Percentiles rank a stretch among this genome's conserved stretches.
phyloP scores from a whole-genome alignment of 1,284 basidiomycete species.

The Pterulicium gracile region DNA sequence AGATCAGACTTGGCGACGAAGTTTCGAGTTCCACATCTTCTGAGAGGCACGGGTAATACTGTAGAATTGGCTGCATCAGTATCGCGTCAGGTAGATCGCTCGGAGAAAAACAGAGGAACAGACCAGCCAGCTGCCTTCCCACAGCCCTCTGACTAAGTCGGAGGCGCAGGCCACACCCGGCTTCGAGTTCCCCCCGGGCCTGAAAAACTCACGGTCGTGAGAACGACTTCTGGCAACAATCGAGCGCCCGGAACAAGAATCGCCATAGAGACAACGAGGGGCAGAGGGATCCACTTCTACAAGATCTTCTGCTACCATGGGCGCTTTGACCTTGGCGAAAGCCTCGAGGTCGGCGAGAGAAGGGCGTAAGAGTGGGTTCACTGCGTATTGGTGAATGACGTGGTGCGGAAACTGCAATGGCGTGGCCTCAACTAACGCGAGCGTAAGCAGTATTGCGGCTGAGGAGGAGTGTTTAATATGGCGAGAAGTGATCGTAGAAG shows the following conservation, averaged over 20 bases:
- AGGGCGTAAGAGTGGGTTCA: slow-evolving; percentile 32
- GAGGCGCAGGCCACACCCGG: slow-evolving; percentile 22
- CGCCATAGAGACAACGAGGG: slow-evolving; percentile 9
- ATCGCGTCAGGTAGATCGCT: slow-evolving; percentile 2
- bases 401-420: slow-evolving; percentile 32
- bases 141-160: slow-evolving; percentile 36
- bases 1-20: slow-evolving; percentile 19
- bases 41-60: slow-evolving; percentile 7
- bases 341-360: slow-evolving; percentile 38
- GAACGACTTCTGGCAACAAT: slow-evolving; percentile 16
- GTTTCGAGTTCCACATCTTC: slow-evolving; percentile 1
- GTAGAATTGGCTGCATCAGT: slow-evolving; percentile 1
- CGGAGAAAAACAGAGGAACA: slow-evolving; percentile 7
- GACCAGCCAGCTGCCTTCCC: slow-evolving; percentile 50
- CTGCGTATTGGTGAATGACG: slow-evolving; percentile 29
- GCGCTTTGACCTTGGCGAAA: slow-evolving; percentile 2
- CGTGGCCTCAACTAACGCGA: slow-evolving; percentile 34
- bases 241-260: background rate
- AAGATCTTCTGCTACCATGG: background rate
- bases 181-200: slow-evolving; percentile 1
- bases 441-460: slow-evolving; percentile 38
- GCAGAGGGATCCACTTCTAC: background rate
- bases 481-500: background rate
- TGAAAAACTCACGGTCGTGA: slow-evolving; percentile 8
- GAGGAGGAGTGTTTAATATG: slow-evolving; percentile 23